Evolutionary conservation across 371 early-diverging fungal species (phyloP).

Genomic region (Rhizopus arrhizus): DNA sequence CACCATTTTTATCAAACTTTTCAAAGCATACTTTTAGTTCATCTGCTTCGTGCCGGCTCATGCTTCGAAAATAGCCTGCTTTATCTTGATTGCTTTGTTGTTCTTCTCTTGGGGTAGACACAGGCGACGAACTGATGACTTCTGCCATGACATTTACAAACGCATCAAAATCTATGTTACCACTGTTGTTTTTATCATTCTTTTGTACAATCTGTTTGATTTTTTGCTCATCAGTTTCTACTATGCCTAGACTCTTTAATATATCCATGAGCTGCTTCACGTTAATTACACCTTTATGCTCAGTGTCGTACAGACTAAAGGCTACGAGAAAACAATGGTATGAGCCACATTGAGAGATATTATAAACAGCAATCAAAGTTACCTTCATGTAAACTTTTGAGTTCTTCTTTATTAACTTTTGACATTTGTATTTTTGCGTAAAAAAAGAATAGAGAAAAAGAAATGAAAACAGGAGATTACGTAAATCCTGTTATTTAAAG

Average conservation of each 20-base stretch:
- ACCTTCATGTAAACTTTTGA: constrained; percentile 30
- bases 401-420: constrained; percentile 19
- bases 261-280: constrained; percentile 15
- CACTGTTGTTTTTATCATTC: constrained; percentile 35
- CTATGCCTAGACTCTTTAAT: constrained; percentile 22
- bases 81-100: neutral
- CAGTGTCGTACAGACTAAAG: constrained; percentile 30
- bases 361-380: neutral
- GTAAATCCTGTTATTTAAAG: too few species aligned
- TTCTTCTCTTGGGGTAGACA: neutral
- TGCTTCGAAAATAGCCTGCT: constrained; percentile 10
- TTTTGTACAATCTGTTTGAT: constrained; percentile 9
- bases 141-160: constrained; percentile 68
- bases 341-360: neutral
- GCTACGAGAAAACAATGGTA: constrained; percentile 9
- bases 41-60: constrained; percentile 44
- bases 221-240: constrained; percentile 14
- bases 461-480: too few species aligned
- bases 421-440: neutral
- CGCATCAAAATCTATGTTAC: constrained; percentile 66
- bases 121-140: constrained; percentile 4
- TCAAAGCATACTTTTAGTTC: constrained; percentile 31
- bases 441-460: constrained; percentile 1
- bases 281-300: constrained; percentile 23
- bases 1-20: constrained; percentile 73